These are phyloP conservation scores for Diaporthe ampelina DNA, from an alignment of 2,329 filamentous ascomycete species.

Conservation along the genomic window DNA sequence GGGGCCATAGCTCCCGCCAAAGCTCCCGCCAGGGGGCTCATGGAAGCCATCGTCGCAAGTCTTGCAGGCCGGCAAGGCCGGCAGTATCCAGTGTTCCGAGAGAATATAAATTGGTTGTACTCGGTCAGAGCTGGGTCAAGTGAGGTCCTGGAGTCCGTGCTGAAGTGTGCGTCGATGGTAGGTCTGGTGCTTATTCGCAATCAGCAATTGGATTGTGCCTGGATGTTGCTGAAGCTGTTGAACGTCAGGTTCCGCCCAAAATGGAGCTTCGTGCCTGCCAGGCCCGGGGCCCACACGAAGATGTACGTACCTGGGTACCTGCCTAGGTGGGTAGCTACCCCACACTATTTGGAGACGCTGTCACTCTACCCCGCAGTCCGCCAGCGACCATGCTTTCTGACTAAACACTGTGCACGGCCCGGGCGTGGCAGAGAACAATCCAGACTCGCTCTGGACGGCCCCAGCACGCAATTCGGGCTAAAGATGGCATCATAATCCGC, in stretches of 20 bases:
- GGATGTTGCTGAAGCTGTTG: not conserved
- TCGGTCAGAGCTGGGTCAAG: not conserved
- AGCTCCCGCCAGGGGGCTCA: conserved; percentile 18
- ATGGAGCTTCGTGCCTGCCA: conserved; percentile 13
- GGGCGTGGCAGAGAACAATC: not conserved
- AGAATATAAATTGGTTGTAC: not conserved
- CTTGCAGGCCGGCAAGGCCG: not conserved
- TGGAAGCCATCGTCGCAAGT: conserved; percentile 21
- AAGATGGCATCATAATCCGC: conserved; percentile 25
- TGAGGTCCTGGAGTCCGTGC: not conserved
- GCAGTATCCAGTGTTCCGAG: not conserved
- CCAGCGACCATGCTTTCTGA: conserved; percentile 1
- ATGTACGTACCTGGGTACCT: not conserved
- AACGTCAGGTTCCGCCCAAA: not conserved
- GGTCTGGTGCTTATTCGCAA: not conserved
- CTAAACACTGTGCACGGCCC: not conserved
- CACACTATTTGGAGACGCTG: not conserved
- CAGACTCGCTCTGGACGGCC: not conserved
- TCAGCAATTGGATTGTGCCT: not conserved
- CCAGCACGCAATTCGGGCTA: conserved; percentile 33
- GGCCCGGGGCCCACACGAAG: not conserved
- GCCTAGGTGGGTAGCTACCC: not conserved
- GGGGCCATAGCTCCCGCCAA: conserved; percentile 3
- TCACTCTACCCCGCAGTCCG: not conserved
- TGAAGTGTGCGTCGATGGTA: not conserved